Evolutionary conservation across 2,329 filamentous ascomycete species (phyloP).

Genomic region (Didymellaceae sp.): DNA sequence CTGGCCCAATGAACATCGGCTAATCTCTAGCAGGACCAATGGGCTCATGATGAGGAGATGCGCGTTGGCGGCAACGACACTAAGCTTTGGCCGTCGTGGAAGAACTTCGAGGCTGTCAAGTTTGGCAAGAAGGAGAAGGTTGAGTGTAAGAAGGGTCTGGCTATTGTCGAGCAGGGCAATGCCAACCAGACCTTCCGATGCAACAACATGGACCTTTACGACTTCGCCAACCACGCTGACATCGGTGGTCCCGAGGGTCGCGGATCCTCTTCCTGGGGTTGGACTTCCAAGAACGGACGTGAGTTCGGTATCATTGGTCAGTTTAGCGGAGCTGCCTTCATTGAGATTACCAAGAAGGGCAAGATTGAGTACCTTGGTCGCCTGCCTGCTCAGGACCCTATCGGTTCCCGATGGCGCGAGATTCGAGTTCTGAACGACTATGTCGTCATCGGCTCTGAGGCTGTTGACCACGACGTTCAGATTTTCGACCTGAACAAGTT

Average conservation of each 20-base stretch:
- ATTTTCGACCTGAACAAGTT: conserved; percentile 56
- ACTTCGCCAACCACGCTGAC: conserved; percentile 62
- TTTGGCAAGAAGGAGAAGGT: conserved; percentile 29
- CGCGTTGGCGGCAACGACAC: conserved; percentile 13
- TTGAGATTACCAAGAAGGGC: conserved; percentile 57
- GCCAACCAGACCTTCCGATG: conserved; percentile 36
- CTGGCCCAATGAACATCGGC: not conserved
- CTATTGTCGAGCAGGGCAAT: conserved; percentile 30
- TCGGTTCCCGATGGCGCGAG: conserved; percentile 59
- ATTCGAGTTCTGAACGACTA: conserved; percentile 56
- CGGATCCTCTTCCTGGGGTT: conserved; percentile 59
- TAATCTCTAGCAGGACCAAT: conserved; percentile 24
- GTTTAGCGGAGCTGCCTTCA: conserved; percentile 61
- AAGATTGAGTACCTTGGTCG: conserved; percentile 61
- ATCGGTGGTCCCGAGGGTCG: conserved; percentile 55
- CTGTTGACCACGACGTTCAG: conserved; percentile 62
- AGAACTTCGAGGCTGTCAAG: conserved; percentile 20
- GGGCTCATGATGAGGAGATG: conserved; percentile 27
- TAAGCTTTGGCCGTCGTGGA: conserved; percentile 29
- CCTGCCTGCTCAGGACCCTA: conserved; percentile 53
- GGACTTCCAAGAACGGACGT: conserved; percentile 58
- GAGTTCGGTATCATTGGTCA: conserved; percentile 63
- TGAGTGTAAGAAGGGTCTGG: conserved; percentile 32
- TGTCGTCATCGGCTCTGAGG: conserved; percentile 50
- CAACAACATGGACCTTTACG: conserved; percentile 59